Evolutionary conservation across 176 grass and related monocot species (phyloP).

Genomic region (Urochloa ruziziensis): DNA sequence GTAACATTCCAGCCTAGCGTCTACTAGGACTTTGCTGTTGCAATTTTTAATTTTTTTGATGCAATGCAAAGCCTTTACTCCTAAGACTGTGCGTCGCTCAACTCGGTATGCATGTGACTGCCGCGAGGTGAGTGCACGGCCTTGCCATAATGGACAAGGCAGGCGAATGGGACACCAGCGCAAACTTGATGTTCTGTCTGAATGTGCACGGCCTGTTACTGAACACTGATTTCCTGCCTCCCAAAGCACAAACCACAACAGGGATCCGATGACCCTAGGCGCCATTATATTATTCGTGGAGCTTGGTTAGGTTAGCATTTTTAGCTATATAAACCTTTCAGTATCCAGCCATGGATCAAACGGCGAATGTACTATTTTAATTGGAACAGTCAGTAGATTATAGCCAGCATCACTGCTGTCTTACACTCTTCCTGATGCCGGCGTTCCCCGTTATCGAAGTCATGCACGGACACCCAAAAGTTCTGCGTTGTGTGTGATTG

Average conservation of each 20-base stretch:
- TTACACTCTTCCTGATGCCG: conserved; percentile 10
- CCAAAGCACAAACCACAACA: neutral
- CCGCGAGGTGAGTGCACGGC: conserved; percentile 16
- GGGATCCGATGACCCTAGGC: conserved; percentile 19
- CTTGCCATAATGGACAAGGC: neutral
- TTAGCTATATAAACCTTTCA: neutral
- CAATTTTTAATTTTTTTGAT: neutral
- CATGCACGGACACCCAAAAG: conserved; percentile 38
- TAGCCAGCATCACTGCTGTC: neutral
- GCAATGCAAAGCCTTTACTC: neutral
- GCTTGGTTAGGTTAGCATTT: conserved; percentile 20
- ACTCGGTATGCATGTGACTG: neutral
- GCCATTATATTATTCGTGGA: neutral
- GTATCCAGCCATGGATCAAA: neutral
- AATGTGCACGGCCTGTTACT: conserved; percentile 6
- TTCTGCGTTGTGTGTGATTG: conserved; percentile 27
- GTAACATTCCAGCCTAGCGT: neutral
- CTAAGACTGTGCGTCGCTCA: neutral
- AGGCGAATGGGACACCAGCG: conserved; percentile 12
- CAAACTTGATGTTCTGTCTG: conserved; percentile 37
- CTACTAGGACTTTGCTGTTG: neutral
- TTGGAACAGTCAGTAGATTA: neutral
- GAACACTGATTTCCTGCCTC: conserved; percentile 19
- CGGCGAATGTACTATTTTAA: conserved; percentile 1
- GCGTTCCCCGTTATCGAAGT: conserved; percentile 15